Base-by-base conservation (phyloP, 2,329 filamentous ascomycete genomes). In the Cladorrhinum sp. region DNA sequence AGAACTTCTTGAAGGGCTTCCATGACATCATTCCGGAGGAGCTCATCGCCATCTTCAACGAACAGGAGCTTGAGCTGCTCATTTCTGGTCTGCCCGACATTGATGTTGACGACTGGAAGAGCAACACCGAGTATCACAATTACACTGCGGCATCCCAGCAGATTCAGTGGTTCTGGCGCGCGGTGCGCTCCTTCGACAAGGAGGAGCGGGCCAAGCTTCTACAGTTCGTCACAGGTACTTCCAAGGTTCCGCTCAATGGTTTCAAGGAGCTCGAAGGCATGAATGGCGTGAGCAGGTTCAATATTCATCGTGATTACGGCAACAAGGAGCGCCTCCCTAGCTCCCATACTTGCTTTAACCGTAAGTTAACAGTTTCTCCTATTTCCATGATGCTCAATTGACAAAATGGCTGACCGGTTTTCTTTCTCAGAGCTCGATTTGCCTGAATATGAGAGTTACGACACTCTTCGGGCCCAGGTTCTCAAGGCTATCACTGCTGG, bases 111-210 rank as follows among this genome's bases (percentile, higher is more conserved):
- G 95, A 99, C 77, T 99, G 95, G 95, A 97, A 96, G 84, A 92
- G 91, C 77, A 96, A 97, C 76, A 96, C 94, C 1, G 96, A 99
- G 73, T 98, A 99, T 70, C 94, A 98, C 77, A 98, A 98, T 76
- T 99, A 99, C 79, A 92, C 86, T 3, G 89, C 91, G 30, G 94
- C 93, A 0, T 97, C 95, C 2, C 91, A 92, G 50, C 96, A 99
- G 74, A 96, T 99, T 62, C 93, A 98, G 74, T 99, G 95, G 95
- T 99, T 99, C 86, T 99, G 95, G 95, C 89, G 96, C 71, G 95
- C 95, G 24, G 87, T 99, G 49, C 88, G 95, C 69, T 96, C 93
- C 3, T 99, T 97, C 72, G 96, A 98, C 80, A 98, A 98, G 79
- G 96, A 99, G 79, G 96, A 99, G 78, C 91, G 92, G 63, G 95